Evolutionary conservation across 768 basidiomycete genomes (phyloP), one percentile per base, ranked within the genome.

Genomic region (Russula foetens): DNA sequence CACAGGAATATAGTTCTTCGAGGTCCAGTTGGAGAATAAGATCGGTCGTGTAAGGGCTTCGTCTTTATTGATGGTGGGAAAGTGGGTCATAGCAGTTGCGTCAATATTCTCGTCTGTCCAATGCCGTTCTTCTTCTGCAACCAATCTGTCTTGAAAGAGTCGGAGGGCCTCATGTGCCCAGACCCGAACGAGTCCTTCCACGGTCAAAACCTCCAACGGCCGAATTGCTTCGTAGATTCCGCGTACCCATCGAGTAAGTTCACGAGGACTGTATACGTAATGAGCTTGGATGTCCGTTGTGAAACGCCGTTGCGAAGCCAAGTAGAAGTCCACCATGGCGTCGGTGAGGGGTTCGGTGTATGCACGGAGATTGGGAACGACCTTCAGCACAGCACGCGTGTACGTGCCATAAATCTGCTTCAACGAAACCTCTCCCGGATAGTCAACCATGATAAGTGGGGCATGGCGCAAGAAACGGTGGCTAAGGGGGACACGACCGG

Each of bases 321-420:
- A 82, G 72, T 97, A 99, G 75, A 99, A 93, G 7, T 82, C 76
- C 58, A 99, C 96, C 97, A 98, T 98, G 4, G 97, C 94, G 66
- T 93, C 89, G 15, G 97, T 99, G 66, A 99, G 85, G 7, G 96
- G 90, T 58, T 94, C 92, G 4, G 94, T 82, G 70, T 95, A 97
- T 21, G 92, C 87, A 38, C 95, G 86, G 35, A 99, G 83, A 65
- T 89, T 92, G 39, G 97, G 96, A 12, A 97, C 79, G 63, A 98
- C 94, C 74, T 98, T 99, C 68, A 99, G 87, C 24, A 94, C 80
- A 17, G 92, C 97, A 59, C 96, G 88, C 69, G 91, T 93, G 77
- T 98, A 99, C 24, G 97, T 98, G 17, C 95, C 92, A 72, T 98
- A 99, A 66, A 99, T 99, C 71, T 98, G 97, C 66, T 93, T 97